Percentiles rank a stretch among this genome's conserved stretches.
These are phyloP conservation scores for Murraya koenigii DNA, from an alignment of 345 rosid species.

Conservation along the genomic window DNA sequence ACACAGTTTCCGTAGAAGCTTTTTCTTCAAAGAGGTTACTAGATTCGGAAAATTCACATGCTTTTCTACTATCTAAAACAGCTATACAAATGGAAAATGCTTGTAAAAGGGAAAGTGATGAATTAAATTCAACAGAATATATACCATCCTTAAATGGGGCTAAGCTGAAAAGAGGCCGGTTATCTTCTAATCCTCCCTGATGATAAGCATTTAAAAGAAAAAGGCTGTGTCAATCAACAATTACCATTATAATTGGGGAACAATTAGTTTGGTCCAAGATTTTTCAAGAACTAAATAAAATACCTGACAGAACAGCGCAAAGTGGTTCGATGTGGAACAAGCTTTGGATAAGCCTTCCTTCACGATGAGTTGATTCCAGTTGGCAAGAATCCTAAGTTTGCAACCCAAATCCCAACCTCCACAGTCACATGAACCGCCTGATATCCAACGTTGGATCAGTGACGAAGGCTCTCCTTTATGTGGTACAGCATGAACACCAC, in stretches of 20 bases:
- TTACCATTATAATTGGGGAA: neutral
- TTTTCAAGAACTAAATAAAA: neutral
- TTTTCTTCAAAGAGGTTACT: conserved; percentile 24
- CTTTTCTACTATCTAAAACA: conserved; percentile 52
- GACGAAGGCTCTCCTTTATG: conserved; percentile 88
- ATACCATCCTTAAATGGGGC: conserved; percentile 70
- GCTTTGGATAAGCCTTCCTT: conserved; percentile 32
- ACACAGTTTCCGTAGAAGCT: conserved; percentile 25
- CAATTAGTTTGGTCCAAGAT: neutral
- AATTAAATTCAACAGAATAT: conserved; percentile 77
- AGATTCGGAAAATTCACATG: conserved; percentile 25
- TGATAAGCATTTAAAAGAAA: conserved; percentile 17
- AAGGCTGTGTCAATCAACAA: neutral
- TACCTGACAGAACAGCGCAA: conserved; percentile 69
- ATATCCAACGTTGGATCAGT: conserved; percentile 80
- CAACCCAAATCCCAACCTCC: conserved; percentile 99
- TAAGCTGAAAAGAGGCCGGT: conserved; percentile 58
- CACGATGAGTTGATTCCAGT: conserved; percentile 30
- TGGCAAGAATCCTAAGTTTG: conserved; percentile 61
- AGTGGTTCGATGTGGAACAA: conserved; percentile 36
- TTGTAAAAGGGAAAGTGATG: conserved; percentile 69
- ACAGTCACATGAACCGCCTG: conserved; percentile 95
- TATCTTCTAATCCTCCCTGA: conserved; percentile 63
- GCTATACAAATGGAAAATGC: conserved; percentile 85
- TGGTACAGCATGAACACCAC: conserved; percentile 81